Conservation (phyloP, 73 alveolate species). For the Blepharisma stoltei region DNA sequence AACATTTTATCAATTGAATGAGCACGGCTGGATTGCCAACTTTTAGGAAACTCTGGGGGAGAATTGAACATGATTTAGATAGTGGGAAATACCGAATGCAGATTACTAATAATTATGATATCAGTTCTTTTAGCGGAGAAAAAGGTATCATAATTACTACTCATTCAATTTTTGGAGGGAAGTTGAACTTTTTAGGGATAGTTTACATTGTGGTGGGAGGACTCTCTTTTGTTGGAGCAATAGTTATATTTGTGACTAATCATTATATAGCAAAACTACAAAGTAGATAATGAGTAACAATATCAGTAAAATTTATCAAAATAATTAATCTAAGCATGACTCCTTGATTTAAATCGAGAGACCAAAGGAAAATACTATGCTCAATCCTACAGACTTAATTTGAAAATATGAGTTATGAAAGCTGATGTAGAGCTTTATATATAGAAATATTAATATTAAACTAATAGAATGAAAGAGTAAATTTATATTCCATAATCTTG, state of each 20-base stretch:
- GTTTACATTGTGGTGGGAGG: conserved; percentile 18
- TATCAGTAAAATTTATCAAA: too few relatives aligned
- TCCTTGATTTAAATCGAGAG: too few relatives aligned
- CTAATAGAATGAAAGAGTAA: too few relatives aligned
- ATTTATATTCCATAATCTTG: too few relatives aligned
- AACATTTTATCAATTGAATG: conserved; percentile 51
- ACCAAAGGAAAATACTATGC: too few relatives aligned
- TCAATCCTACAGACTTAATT: too few relatives aligned
- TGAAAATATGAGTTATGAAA: too few relatives aligned
- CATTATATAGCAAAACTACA: too few relatives aligned
- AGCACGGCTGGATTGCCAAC: conserved; percentile 2
- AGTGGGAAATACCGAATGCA: conserved; percentile 7
- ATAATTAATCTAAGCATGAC: too few relatives aligned
- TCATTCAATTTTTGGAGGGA: conserved; percentile 26
- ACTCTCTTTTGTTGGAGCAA: background rate
- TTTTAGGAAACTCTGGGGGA: conserved; percentile 34
- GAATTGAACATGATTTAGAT: conserved; percentile 25
- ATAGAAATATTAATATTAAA: too few relatives aligned
- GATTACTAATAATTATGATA: conserved; percentile 13
- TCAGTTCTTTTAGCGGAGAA: conserved; percentile 11
- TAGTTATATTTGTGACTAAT: background rate
- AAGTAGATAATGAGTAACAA: too few relatives aligned
- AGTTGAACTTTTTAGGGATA: background rate
- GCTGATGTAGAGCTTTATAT: too few relatives aligned
- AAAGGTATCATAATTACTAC: conserved; percentile 7